Base-by-base conservation (phyloP, 2,329 filamentous ascomycete genomes). In the Helotiales sp. region DNA sequence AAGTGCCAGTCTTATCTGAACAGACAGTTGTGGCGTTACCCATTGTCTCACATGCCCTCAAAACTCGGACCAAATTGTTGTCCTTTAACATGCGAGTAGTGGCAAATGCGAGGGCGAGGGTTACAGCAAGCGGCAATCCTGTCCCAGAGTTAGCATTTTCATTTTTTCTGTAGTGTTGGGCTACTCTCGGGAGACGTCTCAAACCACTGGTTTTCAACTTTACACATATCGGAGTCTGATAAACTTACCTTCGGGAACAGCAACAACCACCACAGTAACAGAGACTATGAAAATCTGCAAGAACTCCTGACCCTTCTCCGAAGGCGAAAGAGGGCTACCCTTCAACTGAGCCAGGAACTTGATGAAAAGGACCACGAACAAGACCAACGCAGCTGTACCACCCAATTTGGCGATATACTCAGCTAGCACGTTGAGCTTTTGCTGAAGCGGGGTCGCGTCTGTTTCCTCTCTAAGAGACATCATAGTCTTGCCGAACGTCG, bases 341-440 rank as follows among this genome's bases (percentile, higher is more conserved):
- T 84, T 83, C 6, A 93, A 82, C 20, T 83, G 77, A 26, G 85
- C 89, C 15, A 90, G 77, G 76, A 93, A 93, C 72, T 91, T 90
- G 82, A 93, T 92, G 73, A 93, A 86, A 2, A 93, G 82, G 3
- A 92, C 89, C 54, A 93, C 80, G 75, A 93, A 93, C n/a, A 93
- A 82, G 15, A 93, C 78, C 11, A 91, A 79, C 32, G 90, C 91
- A 52, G 91, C 87, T 63, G 85, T 86, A 70, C 88, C 86, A 78
- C 88, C 89, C 37, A 90, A 82, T 75, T 90, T 91, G 13, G 88
- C 88, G 71, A 94, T 92, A 74, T 92, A 90, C 72, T 92, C 91
- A 7, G 91, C 91, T n/a, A 93, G 82, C 5, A 87, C 82, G 70
- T 92, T 92, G 65, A 93, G 82, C 77, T 93, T 93, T 6, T 84